Percentiles rank a stretch among this genome's conserved stretches.
Evolutionary conservation across 352 stramenopile species (phyloP).

Genomic region (Phytophthora aleatoria): DNA sequence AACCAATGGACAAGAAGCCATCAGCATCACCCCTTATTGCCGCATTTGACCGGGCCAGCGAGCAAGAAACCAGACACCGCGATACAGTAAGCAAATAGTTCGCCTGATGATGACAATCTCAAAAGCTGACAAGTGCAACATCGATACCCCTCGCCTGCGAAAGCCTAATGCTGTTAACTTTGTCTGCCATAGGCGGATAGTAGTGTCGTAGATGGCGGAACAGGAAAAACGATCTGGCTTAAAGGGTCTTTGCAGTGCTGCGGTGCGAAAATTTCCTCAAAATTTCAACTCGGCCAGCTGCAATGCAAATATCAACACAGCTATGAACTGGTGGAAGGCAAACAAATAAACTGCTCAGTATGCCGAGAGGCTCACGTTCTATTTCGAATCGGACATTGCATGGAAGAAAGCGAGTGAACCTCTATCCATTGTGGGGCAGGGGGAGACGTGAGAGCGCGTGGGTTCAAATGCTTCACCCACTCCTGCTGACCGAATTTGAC

Average conservation of each 20-base stretch:
- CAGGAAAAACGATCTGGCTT: conserved; percentile 1
- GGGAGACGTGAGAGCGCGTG: not conserved
- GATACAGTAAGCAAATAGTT: not conserved
- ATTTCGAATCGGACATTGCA: not conserved
- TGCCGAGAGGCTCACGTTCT: not conserved
- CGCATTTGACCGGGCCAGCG: not conserved
- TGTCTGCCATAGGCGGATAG: not conserved
- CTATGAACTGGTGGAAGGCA: conserved; percentile 5
- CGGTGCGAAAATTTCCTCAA: not conserved
- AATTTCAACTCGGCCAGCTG: conserved; percentile 5
- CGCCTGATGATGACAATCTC: not conserved
- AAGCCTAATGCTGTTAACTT: conserved; percentile 3
- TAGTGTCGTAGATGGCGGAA: not conserved
- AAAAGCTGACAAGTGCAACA: not conserved
- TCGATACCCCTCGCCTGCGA: not conserved
- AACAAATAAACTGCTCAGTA: not conserved
- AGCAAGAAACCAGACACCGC: not conserved
- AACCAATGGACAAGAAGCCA: not conserved
- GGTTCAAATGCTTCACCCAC: not conserved
- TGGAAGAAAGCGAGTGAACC: not conserved
- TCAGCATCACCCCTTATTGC: conserved; percentile 5
- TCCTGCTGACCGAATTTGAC: not conserved
- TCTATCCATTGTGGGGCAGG: not conserved
- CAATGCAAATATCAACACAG: conserved; percentile 13
- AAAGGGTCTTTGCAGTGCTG: not conserved